These are phyloP conservation scores for Kodamaea restingae DNA, from an alignment of 805 yeast species.

Conservation along the genomic window DNA sequence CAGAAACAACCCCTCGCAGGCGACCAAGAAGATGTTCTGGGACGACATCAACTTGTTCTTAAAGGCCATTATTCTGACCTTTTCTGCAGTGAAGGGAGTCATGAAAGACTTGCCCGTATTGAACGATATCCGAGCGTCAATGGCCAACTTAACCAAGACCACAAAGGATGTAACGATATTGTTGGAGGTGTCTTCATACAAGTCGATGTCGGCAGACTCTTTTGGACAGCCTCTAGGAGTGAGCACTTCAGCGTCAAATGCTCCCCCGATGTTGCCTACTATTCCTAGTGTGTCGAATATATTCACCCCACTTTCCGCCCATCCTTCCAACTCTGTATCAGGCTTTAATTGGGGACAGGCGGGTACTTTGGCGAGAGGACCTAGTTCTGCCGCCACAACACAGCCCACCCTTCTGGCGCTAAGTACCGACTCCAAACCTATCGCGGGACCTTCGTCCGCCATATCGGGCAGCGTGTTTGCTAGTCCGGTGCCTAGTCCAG, in stretches of 20 bases:
- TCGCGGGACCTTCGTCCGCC: conserved; percentile 7
- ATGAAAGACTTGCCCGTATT: conserved; percentile 78
- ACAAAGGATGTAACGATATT: conserved; percentile 91
- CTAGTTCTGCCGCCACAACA: conserved; percentile 17
- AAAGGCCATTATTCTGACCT: conserved; percentile 76
- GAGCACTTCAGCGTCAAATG: conserved; percentile 8
- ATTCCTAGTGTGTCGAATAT: conserved; percentile 32
- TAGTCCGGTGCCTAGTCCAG: conserved; percentile 17
- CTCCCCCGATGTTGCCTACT: conserved; percentile 25
- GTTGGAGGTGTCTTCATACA: conserved; percentile 50
- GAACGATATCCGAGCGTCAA: conserved; percentile 72
- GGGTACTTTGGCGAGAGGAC: conserved; percentile 22
- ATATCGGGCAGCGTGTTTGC: conserved; percentile 2
- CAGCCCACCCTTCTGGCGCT: conserved; percentile 4
- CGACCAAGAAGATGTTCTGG: conserved; percentile 66
- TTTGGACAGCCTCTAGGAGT: conserved; percentile 4
- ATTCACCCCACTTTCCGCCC: conserved; percentile 28
- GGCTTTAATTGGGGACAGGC: conserved; percentile 14
- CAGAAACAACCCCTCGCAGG: conserved; percentile 42
- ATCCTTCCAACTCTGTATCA: conserved; percentile 16
- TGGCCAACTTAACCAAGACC: conserved; percentile 78
- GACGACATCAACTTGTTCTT: conserved; percentile 81
- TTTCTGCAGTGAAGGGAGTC: conserved; percentile 78
- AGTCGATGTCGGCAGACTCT: conserved; percentile 25
- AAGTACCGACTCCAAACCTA: conserved; percentile 1